Percentiles rank a stretch among this genome's conserved stretches.
Conservation (phyloP, 1,139 yeast species). For the Candida sojae region DNA sequence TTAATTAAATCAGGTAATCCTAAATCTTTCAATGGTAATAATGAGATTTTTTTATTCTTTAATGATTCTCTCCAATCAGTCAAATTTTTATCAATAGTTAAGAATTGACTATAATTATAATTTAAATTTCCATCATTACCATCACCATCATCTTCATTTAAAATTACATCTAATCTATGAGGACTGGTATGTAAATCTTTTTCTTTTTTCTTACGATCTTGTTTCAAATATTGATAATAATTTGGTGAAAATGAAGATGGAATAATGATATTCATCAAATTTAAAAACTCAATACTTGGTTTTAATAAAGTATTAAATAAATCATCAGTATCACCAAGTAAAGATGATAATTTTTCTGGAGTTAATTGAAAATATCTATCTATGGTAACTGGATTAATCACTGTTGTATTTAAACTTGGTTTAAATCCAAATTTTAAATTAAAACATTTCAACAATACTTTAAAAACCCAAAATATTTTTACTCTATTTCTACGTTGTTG, state of each 20-base stretch:
- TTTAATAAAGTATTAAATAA: slow-evolving; percentile 40
- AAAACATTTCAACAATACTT: slow-evolving; percentile 52
- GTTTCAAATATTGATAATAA: slow-evolving; percentile 47
- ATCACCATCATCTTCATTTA: slow-evolving; percentile 52
- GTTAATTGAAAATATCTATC: slow-evolving; percentile 50
- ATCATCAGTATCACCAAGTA: slow-evolving; percentile 34
- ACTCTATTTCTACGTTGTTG: slow-evolving; percentile 51
- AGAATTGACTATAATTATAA: slow-evolving; percentile 47
- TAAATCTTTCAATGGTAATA: slow-evolving; percentile 37
- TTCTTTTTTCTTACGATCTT: slow-evolving; percentile 20
- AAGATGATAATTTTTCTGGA: slow-evolving; percentile 45
- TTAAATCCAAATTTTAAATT: slow-evolving; percentile 52
- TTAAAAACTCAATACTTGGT: slow-evolving; percentile 49
- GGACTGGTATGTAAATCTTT: slow-evolving; percentile 28
- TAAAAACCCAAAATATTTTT: slow-evolving; percentile 62
- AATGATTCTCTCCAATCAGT: slow-evolving; percentile 46
- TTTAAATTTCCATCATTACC: slow-evolving; percentile 54
- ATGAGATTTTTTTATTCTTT: slow-evolving; percentile 29
- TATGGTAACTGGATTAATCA: slow-evolving; percentile 51
- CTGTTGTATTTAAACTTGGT: slow-evolving; percentile 50
- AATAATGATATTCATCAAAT: slow-evolving; percentile 46
- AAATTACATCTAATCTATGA: slow-evolving; percentile 41
- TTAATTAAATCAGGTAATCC: slow-evolving; percentile 34
- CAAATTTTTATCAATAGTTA: slow-evolving; percentile 45
- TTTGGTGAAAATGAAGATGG: slow-evolving; percentile 54